Evolutionary conservation across 1,284 basidiomycete genomes (phyloP).

Genomic region (Thelephora terrestris): DNA sequence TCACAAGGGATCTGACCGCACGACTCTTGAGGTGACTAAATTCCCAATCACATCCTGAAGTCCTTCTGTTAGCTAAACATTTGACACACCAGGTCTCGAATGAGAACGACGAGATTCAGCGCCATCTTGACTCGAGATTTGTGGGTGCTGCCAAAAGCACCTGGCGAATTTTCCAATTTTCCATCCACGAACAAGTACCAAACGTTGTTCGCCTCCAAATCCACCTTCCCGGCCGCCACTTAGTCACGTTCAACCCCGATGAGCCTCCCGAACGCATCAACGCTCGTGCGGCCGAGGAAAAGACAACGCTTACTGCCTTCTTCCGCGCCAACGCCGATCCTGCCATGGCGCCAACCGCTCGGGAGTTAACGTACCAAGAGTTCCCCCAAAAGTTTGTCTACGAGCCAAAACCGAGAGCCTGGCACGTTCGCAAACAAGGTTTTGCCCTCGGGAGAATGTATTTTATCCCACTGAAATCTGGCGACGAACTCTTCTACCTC

Average conservation of each 20-base stretch:
- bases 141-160: slow-evolving; percentile 26
- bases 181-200: slow-evolving; percentile 24
- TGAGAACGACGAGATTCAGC: slow-evolving; percentile 24
- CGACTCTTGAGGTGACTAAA: slow-evolving; percentile 19
- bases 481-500: slow-evolving; percentile 28
- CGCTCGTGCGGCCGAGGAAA: slow-evolving; percentile 13
- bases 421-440: not conserved
- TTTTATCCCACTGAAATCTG: slow-evolving; percentile 14
- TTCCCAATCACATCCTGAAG: no score
- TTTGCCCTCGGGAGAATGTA: slow-evolving; percentile 26
- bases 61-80: no score
- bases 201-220: slow-evolving; percentile 28
- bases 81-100: not conserved
- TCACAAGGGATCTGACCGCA: slow-evolving; percentile 33
- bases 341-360: slow-evolving; percentile 3
- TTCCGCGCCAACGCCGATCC: slow-evolving; percentile 29
- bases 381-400: slow-evolving; percentile 16
- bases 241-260: slow-evolving; percentile 25
- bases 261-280: slow-evolving; percentile 19
- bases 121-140: slow-evolving; percentile 27
- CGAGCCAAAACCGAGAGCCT: slow-evolving; percentile 2
- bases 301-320: slow-evolving; percentile 28
- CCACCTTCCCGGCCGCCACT: slow-evolving; percentile 27
- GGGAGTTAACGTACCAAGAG: slow-evolving; percentile 16
- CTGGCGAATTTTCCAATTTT: slow-evolving; percentile 26